Conservation (phyloP, 257 asterid species). For the Solanum medicagineum region DNA sequence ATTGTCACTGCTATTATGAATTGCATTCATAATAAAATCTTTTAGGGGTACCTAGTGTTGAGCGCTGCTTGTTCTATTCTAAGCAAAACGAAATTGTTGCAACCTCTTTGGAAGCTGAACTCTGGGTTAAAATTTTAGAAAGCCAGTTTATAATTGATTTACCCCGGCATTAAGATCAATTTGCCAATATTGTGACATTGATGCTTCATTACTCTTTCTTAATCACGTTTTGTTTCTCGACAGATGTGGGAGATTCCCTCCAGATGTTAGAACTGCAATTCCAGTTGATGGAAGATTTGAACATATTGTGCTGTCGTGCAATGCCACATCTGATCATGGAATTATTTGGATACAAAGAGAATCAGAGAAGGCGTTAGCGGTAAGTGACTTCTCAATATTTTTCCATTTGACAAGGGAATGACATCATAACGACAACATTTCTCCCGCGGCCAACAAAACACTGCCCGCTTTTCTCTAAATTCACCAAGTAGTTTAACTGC, state of each 20-base stretch:
- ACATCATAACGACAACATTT: neutral
- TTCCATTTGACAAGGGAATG: neutral
- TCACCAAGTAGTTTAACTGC: neutral
- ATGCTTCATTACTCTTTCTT: neutral
- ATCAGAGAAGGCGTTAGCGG: constrained; percentile 65
- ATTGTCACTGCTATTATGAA: neutral
- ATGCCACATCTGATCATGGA: constrained; percentile 89
- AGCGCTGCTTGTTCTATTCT: neutral
- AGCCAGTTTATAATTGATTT: neutral
- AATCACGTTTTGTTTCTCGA: neutral
- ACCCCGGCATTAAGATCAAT: neutral
- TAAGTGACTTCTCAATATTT: constrained; percentile 15
- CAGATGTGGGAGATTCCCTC: constrained; percentile 97
- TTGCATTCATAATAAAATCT: neutral
- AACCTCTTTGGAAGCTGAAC: neutral
- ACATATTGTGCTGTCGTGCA: constrained; percentile 86
- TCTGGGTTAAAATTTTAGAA: neutral
- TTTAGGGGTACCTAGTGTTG: neutral
- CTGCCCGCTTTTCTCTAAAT: neutral
- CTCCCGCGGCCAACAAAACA: neutral
- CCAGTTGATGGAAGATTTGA: constrained; percentile 98
- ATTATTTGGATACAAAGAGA: constrained; percentile 88
- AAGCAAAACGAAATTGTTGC: neutral
- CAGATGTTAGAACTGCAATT: constrained; percentile 89
- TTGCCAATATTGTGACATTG: neutral